Conservation (phyloP, 2,329 filamentous ascomycete species). For the Xylaria sp. region DNA sequence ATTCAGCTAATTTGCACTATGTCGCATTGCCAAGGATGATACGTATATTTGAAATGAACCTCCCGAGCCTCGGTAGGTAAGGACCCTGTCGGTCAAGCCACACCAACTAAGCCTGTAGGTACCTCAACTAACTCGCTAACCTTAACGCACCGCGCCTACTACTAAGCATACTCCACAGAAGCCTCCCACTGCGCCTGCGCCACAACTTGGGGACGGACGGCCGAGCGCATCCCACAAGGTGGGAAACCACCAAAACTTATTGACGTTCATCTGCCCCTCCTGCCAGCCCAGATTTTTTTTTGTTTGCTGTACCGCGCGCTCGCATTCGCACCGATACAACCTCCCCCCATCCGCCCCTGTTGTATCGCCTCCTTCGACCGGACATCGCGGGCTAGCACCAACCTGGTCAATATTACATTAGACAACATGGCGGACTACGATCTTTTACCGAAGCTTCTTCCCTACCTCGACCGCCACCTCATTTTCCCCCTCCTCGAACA, state of each 20-base stretch:
- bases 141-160: too few species aligned
- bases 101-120: slow-evolving; percentile 11
- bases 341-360: slow-evolving; percentile 4
- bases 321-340: slow-evolving; percentile 12
- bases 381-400: slow-evolving; percentile 33
- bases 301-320: background rate
- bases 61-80: slow-evolving; percentile 23
- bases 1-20: too few species aligned
- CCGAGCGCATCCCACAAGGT: slow-evolving; percentile 27
- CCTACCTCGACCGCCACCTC: slow-evolving; percentile 92
- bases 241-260: slow-evolving; percentile 32
- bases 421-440: slow-evolving; percentile 71
- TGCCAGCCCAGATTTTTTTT: slow-evolving; percentile 27
- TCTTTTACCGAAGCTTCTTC: slow-evolving; percentile 86
- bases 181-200: background rate
- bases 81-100: slow-evolving; percentile 25
- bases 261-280: slow-evolving; percentile 26
- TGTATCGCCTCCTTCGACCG: background rate
- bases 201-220: slow-evolving; percentile 13
- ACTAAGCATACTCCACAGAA: too few species aligned
- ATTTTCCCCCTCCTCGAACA: slow-evolving; percentile 97
- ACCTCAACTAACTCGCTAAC: too few species aligned
- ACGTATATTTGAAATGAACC: too few species aligned
- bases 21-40: too few species aligned
- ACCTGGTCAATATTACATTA: background rate